Evolutionary conservation across 2,329 filamentous ascomycete genomes (phyloP).

Genomic region (Monilinia polystroma): DNA sequence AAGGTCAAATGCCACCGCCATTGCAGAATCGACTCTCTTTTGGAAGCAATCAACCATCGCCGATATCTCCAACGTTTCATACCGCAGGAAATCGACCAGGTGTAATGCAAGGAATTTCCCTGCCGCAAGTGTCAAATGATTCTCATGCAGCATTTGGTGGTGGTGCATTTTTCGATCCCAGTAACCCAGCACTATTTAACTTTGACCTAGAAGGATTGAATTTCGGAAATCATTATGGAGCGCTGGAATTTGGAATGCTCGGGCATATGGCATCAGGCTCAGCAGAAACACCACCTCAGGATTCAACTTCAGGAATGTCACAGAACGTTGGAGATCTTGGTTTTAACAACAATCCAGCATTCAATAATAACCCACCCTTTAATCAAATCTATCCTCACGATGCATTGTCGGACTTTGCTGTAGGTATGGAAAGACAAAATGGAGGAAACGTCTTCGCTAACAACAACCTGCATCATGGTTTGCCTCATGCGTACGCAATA

Average conservation of each 20-base stretch:
- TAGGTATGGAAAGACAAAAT: conserved; percentile 48
- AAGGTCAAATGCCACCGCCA: conserved; percentile 53
- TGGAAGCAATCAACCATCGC: conserved; percentile 63
- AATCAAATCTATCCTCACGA: conserved; percentile 49
- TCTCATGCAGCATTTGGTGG: conserved; percentile 48
- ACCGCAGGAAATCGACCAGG: conserved; percentile 51
- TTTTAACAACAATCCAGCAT: conserved; percentile 37
- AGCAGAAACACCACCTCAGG: conserved; percentile 73
- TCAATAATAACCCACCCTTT: conserved; percentile 44
- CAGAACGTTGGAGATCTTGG: conserved; percentile 46
- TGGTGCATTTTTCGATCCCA: conserved; percentile 75
- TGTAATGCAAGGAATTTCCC: conserved; percentile 44
- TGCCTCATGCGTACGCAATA: conserved; percentile 65
- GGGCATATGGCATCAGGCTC: conserved; percentile 94
- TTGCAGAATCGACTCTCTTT: conserved; percentile 53
- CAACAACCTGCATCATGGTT: conserved; percentile 55
- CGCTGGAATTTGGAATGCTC: conserved; percentile 92
- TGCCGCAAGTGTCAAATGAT: conserved; percentile 49
- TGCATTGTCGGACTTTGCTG: conserved; percentile 52
- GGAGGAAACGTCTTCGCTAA: conserved; percentile 45
- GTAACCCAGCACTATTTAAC: conserved; percentile 90
- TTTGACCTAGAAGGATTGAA: conserved; percentile 93
- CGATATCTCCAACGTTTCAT: conserved; percentile 72
- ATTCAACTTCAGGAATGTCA: conserved; percentile 49
- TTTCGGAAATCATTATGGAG: conserved; percentile 95